phyloP scores from a whole-genome alignment of 495 filamentous ascomycete species.

The Aspergillus coremiiformis region DNA sequence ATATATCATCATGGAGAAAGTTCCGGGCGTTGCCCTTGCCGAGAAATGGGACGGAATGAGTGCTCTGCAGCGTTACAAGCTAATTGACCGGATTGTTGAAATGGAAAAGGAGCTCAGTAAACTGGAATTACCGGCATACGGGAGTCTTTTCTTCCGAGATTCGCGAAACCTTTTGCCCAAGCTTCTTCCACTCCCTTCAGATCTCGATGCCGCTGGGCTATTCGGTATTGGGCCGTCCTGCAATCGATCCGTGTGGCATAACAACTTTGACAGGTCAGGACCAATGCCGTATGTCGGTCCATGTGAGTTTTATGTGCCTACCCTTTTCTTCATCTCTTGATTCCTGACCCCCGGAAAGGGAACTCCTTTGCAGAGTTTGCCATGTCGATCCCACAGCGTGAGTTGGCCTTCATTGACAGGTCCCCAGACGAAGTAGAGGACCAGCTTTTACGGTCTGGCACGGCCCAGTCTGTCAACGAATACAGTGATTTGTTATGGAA shows the following conservation, averaged over 20 bases:
- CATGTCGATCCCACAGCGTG: constrained; percentile 6
- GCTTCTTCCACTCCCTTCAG: constrained; percentile 7
- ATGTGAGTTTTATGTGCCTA: constrained; percentile 6
- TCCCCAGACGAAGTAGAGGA: constrained; percentile 5
- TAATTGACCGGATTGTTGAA: constrained; percentile 21
- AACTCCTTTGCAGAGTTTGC: constrained; percentile 5
- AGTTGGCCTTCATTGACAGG: constrained; percentile 2
- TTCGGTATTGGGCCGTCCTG: constrained; percentile 17
- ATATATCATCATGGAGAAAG: constrained; percentile 31
- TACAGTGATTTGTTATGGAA: constrained; percentile 13
- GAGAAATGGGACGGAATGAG: constrained; percentile 19
- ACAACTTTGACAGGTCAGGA: background rate
- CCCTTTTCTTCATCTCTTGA: constrained; percentile 1
- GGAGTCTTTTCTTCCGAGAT: constrained; percentile 20
- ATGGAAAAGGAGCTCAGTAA: constrained; percentile 21
- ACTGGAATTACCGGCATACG: constrained; percentile 19
- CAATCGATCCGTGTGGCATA: constrained; percentile 8
- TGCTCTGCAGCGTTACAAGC: constrained; percentile 12
- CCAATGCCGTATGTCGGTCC: constrained; percentile 8
- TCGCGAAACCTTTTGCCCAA: constrained; percentile 6
- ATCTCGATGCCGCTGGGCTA: constrained; percentile 9
- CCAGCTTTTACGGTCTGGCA: constrained; percentile 8
- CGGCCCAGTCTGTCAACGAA: constrained; percentile 11
- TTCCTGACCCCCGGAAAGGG: constrained; percentile 11
- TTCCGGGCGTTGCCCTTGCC: constrained; percentile 14